Evolutionary conservation across 192 early-diverging fungal species (phyloP).

Genomic region (Obelidium mucronatum): DNA sequence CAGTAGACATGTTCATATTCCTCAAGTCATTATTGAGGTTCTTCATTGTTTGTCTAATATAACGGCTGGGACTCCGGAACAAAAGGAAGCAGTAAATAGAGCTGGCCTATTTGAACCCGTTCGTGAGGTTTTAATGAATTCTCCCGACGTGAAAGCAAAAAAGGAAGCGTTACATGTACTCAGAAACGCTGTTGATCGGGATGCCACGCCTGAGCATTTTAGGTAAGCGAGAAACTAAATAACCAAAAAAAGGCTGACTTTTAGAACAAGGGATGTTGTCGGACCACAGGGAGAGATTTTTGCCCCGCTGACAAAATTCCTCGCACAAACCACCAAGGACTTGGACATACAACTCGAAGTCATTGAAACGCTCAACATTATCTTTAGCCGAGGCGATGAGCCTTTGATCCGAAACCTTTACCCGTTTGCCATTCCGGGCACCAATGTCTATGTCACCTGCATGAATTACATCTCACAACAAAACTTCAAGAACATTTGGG

Average conservation of each 20-base stretch:
- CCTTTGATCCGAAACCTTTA: slow-evolving; percentile 30
- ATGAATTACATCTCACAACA: slow-evolving; percentile 9
- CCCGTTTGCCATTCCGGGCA: slow-evolving; percentile 17
- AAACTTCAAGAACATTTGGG: slow-evolving; percentile 29
- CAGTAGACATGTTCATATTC: background rate
- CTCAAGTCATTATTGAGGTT: slow-evolving; percentile 25
- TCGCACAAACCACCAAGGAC: slow-evolving; percentile 4
- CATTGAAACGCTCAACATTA: slow-evolving; percentile 40
- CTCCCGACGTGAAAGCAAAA: slow-evolving; percentile 17
- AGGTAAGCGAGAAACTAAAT: slow-evolving; percentile 15
- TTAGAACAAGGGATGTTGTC: slow-evolving; percentile 24
- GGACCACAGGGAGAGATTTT: slow-evolving; percentile 36
- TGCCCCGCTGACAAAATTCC: slow-evolving; percentile 6
- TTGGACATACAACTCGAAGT: slow-evolving; percentile 15
- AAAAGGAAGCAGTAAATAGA: slow-evolving; percentile 31
- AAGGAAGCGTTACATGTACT: slow-evolving; percentile 40
- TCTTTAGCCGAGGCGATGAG: slow-evolving; percentile 38
- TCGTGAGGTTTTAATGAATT: background rate
- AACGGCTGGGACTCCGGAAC: slow-evolving; percentile 38
- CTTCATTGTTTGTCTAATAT: slow-evolving; percentile 42
- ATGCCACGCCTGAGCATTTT: slow-evolving; percentile 41
- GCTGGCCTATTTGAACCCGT: slow-evolving; percentile 26
- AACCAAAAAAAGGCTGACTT: background rate
- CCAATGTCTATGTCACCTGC: slow-evolving; percentile 32
- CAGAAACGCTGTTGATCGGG: slow-evolving; percentile 39